A percentile compares a stretch with the other conserved stretches of the same genome.
phyloP scores from a whole-genome alignment of 192 early-diverging fungal species.

The Backusella mclennaniae region DNA sequence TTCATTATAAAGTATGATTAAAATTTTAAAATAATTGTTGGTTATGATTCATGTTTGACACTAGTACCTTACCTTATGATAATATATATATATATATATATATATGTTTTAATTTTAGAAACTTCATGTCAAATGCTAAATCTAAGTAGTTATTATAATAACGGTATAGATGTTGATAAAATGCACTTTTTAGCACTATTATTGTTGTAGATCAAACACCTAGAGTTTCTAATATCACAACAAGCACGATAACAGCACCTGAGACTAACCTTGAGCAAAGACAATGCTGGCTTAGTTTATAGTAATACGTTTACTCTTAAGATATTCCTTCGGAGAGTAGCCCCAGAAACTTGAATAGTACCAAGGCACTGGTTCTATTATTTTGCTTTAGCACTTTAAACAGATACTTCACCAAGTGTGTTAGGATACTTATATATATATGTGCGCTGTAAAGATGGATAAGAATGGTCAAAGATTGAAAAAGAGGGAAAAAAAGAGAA shows the following conservation, averaged over 20 bases:
- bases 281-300: too few species aligned
- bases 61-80: background rate
- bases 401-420: background rate
- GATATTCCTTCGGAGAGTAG: too few species aligned
- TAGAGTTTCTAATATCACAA: too few species aligned
- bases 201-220: background rate
- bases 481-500: background rate
- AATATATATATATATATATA: background rate
- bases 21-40: background rate
- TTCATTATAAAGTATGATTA: background rate
- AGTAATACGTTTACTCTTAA: too few species aligned
- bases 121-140: background rate
- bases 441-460: background rate
- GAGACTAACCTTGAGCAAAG: too few species aligned
- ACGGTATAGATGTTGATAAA: background rate
- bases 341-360: too few species aligned
- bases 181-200: background rate
- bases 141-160: background rate
- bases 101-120: too few species aligned
- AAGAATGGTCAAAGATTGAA: background rate
- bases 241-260: too few species aligned
- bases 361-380: too few species aligned
- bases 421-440: background rate
- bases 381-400: too few species aligned
- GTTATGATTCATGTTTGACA: too few species aligned